phyloP scores from a whole-genome alignment of 225 moss, liverwort and hornwort genomes.

The Climacium dendroides region DNA sequence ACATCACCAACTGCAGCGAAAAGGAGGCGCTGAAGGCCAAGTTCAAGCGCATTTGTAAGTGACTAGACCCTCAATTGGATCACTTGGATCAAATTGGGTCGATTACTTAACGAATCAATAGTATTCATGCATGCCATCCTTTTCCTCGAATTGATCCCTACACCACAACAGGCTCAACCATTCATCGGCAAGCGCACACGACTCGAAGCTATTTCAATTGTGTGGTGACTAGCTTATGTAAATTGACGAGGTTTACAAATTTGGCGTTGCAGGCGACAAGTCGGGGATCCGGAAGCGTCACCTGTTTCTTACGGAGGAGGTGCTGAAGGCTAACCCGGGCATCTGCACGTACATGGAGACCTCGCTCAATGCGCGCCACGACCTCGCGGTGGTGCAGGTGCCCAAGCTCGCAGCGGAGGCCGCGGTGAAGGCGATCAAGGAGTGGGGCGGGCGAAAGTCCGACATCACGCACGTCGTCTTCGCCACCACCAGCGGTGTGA shows the following conservation, averaged over 20 bases:
- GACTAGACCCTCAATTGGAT: background rate
- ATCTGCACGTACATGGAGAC: background rate
- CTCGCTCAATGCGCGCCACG: background rate
- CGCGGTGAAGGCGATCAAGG: background rate
- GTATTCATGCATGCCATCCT: too few relatives aligned
- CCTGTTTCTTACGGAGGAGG: background rate
- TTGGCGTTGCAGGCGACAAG: background rate
- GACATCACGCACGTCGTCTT: background rate
- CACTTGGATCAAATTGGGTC: too few relatives aligned
- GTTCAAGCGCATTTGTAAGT: background rate
- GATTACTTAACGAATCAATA: too few relatives aligned
- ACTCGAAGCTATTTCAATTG: background rate
- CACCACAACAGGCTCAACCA: too few relatives aligned
- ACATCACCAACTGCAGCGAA: background rate
- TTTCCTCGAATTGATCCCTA: too few relatives aligned
- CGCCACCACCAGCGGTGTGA: background rate
- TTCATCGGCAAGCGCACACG: too few relatives aligned
- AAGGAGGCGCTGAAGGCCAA: background rate
- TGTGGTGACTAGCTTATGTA: background rate
- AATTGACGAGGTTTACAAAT: background rate
- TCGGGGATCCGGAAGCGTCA: background rate
- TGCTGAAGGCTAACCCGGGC: background rate
- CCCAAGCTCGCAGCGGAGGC: background rate
- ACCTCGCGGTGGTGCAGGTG: background rate
- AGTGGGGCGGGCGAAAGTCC: background rate